A percentile compares a stretch with the other conserved stretches of the same genome.
Conservation (phyloP, 1,139 yeast genomes). For the Citeromyces siamensis region DNA sequence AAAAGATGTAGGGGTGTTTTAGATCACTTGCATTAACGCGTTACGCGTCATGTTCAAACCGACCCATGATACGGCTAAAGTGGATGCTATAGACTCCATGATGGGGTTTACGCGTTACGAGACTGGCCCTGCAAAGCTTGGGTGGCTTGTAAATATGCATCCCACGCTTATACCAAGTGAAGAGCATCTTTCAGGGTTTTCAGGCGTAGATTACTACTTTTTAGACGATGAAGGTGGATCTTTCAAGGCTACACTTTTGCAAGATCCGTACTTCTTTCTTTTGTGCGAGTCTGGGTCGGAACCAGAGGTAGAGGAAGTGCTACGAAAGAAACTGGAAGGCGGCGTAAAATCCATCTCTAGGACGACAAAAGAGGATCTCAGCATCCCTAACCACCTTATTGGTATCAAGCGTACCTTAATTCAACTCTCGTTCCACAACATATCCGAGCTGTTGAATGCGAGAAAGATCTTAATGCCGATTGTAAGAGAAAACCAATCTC, state of each 20-base stretch:
- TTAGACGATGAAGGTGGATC: conserved; percentile 97
- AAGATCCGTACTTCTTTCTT: conserved; percentile 84
- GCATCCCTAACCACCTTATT: conserved; percentile 72
- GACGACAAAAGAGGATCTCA: conserved; percentile 63
- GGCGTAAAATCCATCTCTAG: conserved; percentile 44
- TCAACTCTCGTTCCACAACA: conserved; percentile 63
- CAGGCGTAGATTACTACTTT: conserved; percentile 93
- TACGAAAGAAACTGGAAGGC: conserved; percentile 56
- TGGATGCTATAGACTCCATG: conserved; percentile 53
- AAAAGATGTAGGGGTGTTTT: too few species aligned
- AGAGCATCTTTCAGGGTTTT: conserved; percentile 45
- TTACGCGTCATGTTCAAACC: too few species aligned
- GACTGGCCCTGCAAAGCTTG: conserved; percentile 58
- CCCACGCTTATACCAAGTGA: conserved; percentile 42
- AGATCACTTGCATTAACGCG: too few species aligned
- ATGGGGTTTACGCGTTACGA: conserved; percentile 84
- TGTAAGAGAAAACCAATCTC: conserved; percentile 52
- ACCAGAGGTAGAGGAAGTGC: conserved; percentile 77
- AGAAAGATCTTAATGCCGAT: conserved; percentile 60
- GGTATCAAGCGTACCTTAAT: conserved; percentile 61
- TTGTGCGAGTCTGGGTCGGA: conserved; percentile 55
- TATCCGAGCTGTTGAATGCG: conserved; percentile 63
- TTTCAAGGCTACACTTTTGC: conserved; percentile 74
- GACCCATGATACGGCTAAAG: too few species aligned
- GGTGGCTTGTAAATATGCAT: conserved; percentile 90